These are phyloP conservation scores for Purpureocillium lavendulum DNA, from an alignment of 2,329 filamentous ascomycete genomes.

Conservation along the genomic window DNA sequence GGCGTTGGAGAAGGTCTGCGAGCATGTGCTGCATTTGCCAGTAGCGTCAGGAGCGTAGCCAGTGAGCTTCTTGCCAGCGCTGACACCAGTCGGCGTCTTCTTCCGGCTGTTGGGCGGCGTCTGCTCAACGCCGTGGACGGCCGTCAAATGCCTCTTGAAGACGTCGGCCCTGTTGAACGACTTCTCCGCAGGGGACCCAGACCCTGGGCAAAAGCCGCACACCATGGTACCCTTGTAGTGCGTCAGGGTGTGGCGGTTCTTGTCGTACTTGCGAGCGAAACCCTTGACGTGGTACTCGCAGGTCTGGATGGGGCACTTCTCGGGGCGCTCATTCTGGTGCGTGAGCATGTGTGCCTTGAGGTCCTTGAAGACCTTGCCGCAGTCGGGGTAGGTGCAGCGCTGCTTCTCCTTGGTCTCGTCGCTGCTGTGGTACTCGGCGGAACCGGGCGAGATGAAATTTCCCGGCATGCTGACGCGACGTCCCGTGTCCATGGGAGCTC, in stretches of 20 bases:
- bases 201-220: slow-evolving; percentile 87
- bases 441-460: slow-evolving; percentile 59
- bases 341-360: slow-evolving; percentile 92
- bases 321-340: slow-evolving; percentile 80
- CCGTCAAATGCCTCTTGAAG: slow-evolving; percentile 88
- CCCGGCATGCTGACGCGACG: slow-evolving; percentile 55
- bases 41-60: slow-evolving; percentile 71
- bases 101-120: slow-evolving; percentile 86
- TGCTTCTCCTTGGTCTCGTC: slow-evolving; percentile 59
- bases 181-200: slow-evolving; percentile 83
- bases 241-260: slow-evolving; percentile 87
- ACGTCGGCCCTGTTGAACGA: slow-evolving; percentile 93
- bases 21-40: slow-evolving; percentile 93
- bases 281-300: slow-evolving; percentile 92
- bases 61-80: slow-evolving; percentile 54
- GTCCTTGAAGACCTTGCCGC: slow-evolving; percentile 82
- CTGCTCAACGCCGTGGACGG: slow-evolving; percentile 87
- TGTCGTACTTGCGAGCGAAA: slow-evolving; percentile 92
- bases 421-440: slow-evolving; percentile 50
- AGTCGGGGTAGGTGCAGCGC: slow-evolving; percentile 75
- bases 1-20: slow-evolving; percentile 79
- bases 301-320: slow-evolving; percentile 87
- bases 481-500: slow-evolving; percentile 35
- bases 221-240: slow-evolving; percentile 98
- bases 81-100: slow-evolving; percentile 38